Conservation (phyloP, 1,284 basidiomycete species). For the Sanguinoderma infundibulare region DNA sequence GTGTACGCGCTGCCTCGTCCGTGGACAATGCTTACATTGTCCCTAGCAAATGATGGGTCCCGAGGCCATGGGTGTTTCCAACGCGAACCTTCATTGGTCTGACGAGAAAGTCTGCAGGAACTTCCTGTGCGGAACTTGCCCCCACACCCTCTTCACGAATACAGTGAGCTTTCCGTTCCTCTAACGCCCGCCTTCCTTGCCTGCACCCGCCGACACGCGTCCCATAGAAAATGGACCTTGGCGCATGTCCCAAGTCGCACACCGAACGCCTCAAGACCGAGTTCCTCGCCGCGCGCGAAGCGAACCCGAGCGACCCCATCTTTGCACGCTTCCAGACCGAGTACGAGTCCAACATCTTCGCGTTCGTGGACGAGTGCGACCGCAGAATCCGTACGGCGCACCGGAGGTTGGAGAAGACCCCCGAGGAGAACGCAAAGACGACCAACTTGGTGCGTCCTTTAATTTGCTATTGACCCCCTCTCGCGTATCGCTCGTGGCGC, state of each 20-base stretch:
- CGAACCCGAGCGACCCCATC: conserved; percentile 76
- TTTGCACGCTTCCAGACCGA: conserved; percentile 89
- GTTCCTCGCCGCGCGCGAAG: conserved; percentile 80
- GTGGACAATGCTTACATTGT: neutral
- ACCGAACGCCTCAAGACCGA: conserved; percentile 94
- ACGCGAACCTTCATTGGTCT: conserved; percentile 92
- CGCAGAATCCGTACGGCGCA: conserved; percentile 94
- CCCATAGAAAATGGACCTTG: conserved; percentile 98
- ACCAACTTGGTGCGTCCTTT: conserved; percentile 79
- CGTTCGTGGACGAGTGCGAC: conserved; percentile 98
- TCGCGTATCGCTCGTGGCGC: too few species aligned
- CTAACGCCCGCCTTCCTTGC: neutral
- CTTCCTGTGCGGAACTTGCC: conserved; percentile 97
- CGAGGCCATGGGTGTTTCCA: conserved; percentile 95
- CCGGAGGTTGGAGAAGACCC: conserved; percentile 96
- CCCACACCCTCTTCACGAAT: conserved; percentile 97
- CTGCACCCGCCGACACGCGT: conserved; percentile 3
- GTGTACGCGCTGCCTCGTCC: conserved; percentile 23
- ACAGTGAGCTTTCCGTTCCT: conserved; percentile 69
- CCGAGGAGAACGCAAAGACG: conserved; percentile 98
- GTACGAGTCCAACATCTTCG: conserved; percentile 94
- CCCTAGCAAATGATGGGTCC: conserved; percentile 98
- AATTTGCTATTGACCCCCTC: too few species aligned
- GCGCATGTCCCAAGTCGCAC: conserved; percentile 97
- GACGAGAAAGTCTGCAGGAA: conserved; percentile 99